These are phyloP conservation scores for Penicillium hesseltinei DNA, from an alignment of 2,329 filamentous ascomycete species.

Conservation along the genomic window DNA sequence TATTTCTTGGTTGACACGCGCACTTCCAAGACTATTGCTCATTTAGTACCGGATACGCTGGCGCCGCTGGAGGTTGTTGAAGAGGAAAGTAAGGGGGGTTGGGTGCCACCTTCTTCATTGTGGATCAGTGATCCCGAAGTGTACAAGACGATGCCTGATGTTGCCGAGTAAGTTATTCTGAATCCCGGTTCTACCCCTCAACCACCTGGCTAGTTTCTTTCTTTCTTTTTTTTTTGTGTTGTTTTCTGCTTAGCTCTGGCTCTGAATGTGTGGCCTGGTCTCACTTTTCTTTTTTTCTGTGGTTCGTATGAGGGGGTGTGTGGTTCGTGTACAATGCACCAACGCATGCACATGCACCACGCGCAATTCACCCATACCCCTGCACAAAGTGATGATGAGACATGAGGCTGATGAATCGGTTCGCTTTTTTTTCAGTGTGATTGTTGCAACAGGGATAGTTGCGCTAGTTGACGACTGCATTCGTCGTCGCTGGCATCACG, in stretches of 20 bases:
- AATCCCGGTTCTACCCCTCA: background rate
- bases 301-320: background rate
- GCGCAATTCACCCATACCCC: background rate
- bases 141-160: slow-evolving; percentile 68
- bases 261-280: too few species aligned
- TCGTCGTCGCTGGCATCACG: slow-evolving; percentile 69
- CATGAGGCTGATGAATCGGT: slow-evolving; percentile 10
- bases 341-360: slow-evolving; percentile 5
- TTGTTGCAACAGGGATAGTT: slow-evolving; percentile 85
- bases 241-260: too few species aligned
- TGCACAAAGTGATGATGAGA: background rate
- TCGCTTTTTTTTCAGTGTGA: slow-evolving; percentile 57
- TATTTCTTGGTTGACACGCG: slow-evolving; percentile 76
- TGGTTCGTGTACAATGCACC: slow-evolving; percentile 7
- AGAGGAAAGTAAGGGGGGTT: slow-evolving; percentile 77
- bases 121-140: slow-evolving; percentile 77
- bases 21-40: slow-evolving; percentile 66
- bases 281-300: background rate
- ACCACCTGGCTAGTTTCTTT: background rate
- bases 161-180: slow-evolving; percentile 71
- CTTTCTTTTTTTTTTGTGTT: too few species aligned
- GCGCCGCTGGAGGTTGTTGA: slow-evolving; percentile 67
- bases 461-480: slow-evolving; percentile 90
- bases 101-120: slow-evolving; percentile 87
- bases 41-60: slow-evolving; percentile 78